Evolutionary conservation across 306 rosid species (phyloP).

Genomic region (Acacia acuminata): DNA sequence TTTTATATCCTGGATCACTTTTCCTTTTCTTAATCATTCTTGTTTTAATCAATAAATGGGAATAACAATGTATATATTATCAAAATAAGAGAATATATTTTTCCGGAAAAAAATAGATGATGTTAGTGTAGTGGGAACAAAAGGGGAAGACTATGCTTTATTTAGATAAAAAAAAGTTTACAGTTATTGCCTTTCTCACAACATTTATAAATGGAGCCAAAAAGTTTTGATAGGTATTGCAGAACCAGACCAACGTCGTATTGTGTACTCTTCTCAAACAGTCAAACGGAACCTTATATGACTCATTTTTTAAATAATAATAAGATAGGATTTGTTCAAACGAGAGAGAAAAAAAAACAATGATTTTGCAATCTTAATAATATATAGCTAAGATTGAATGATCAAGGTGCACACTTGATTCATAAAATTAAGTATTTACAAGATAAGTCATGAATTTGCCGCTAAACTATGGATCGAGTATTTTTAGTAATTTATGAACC

Average conservation of each 20-base stretch:
- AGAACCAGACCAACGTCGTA: background rate
- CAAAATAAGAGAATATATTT: background rate
- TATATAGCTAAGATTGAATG: background rate
- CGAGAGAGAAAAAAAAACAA: background rate
- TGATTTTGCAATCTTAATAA: background rate
- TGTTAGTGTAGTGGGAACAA: background rate
- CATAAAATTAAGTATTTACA: background rate
- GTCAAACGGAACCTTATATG: background rate
- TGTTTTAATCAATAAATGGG: slow-evolving; percentile 1
- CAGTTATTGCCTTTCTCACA: background rate
- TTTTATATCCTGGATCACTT: background rate
- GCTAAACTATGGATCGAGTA: too few relatives aligned
- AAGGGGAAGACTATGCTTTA: background rate
- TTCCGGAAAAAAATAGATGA: background rate
- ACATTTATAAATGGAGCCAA: background rate
- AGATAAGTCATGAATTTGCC: background rate
- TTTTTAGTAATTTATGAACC: too few relatives aligned
- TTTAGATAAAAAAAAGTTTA: background rate
- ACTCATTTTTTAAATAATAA: background rate
- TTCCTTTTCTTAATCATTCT: background rate
- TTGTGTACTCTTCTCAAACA: background rate
- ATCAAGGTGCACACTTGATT: background rate
- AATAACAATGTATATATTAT: background rate
- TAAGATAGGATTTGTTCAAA: background rate
- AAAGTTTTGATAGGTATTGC: background rate